Evolutionary conservation across 2,329 filamentous ascomycete genomes (phyloP).

Genomic region (Colletotrichum eleusines): DNA sequence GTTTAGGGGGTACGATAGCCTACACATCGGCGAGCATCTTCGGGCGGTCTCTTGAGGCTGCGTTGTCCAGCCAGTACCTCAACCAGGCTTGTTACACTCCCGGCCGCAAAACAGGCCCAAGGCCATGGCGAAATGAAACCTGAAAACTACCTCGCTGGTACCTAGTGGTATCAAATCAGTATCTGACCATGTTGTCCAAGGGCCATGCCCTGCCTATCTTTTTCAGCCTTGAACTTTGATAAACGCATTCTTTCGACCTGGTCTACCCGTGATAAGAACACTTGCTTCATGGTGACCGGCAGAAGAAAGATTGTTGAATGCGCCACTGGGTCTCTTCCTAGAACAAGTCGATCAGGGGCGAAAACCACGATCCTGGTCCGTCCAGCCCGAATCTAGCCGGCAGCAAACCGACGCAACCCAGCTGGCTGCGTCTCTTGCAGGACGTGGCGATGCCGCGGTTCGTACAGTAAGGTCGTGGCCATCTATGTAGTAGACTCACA

Average conservation of each 20-base stretch:
- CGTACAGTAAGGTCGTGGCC: not conserved
- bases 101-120: not conserved
- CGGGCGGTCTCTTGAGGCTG: not conserved
- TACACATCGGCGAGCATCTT: not conserved
- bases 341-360: conserved; percentile 1
- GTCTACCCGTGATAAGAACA: conserved; percentile 5
- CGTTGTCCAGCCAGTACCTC: not conserved
- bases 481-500: not conserved
- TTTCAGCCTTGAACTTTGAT: not conserved
- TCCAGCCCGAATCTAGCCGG: not conserved
- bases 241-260: not conserved
- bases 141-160: conserved; percentile 7
- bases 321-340: not conserved
- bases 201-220: not conserved
- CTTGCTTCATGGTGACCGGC: not conserved
- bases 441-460: not conserved
- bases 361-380: not conserved
- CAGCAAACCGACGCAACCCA: not conserved
- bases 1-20: conserved; percentile 19
- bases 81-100: not conserved
- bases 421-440: not conserved
- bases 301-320: not conserved
- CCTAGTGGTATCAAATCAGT: conserved; percentile 3
- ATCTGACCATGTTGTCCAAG: not conserved
- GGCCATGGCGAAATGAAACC: not conserved